phyloP scores from a whole-genome alignment of 768 basidiomycete genomes.

The Termitomyces sp. region DNA sequence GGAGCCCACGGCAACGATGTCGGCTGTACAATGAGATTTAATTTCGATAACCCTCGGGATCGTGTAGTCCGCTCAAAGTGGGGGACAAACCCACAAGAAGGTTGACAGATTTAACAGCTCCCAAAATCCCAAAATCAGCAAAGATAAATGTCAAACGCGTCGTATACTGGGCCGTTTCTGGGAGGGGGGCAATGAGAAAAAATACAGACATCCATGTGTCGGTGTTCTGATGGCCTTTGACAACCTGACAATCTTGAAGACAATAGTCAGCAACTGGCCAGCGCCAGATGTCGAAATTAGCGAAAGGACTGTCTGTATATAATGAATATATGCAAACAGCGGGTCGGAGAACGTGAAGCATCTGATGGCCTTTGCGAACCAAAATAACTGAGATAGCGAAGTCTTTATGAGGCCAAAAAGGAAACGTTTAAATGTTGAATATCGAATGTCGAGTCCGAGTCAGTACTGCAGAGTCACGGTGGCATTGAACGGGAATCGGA shows the following conservation, averaged over 20 bases:
- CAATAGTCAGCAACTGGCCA: neutral
- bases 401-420: too few relatives aligned
- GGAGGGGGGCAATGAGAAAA: neutral
- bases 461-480: neutral
- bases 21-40: neutral
- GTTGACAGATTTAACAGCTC: neutral
- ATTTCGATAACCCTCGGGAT: neutral
- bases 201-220: neutral
- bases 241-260: too few relatives aligned
- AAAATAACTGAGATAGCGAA: neutral
- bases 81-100: neutral
- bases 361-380: neutral
- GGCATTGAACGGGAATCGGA: neutral
- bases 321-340: neutral
- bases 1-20: neutral
- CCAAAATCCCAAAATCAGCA: neutral
- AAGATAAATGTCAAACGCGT: neutral
- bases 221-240: neutral
- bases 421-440: neutral
- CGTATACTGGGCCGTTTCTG: neutral
- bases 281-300: neutral
- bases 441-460: neutral
- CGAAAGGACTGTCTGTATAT: neutral
- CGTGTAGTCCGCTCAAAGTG: neutral
- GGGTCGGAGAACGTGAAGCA: too few relatives aligned